Evolutionary conservation across 305 asterid species (phyloP).

Genomic region (Rubia peregrina): DNA sequence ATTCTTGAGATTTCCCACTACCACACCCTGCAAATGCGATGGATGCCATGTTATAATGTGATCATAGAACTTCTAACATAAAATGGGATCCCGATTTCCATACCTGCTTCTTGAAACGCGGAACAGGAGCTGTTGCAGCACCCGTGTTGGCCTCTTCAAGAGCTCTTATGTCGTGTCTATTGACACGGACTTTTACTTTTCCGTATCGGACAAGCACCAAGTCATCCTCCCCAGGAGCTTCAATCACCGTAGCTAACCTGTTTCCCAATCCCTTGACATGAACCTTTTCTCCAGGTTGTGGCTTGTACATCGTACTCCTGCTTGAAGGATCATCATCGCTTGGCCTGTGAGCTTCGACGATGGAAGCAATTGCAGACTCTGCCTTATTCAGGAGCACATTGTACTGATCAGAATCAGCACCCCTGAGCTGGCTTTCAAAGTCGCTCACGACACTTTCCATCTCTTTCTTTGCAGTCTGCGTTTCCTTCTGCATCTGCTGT

Average conservation of each 20-base stretch:
- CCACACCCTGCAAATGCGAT: conserved; percentile 35
- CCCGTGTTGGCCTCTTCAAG: conserved; percentile 23
- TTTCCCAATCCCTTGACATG: conserved; percentile 56
- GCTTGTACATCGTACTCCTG: conserved; percentile 33
- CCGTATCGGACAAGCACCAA: conserved; percentile 80
- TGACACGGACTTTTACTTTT: conserved; percentile 58
- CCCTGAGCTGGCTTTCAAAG: conserved; percentile 57
- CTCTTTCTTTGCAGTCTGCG: conserved; percentile 43
- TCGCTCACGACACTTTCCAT: conserved; percentile 51
- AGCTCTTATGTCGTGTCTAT: conserved; percentile 37
- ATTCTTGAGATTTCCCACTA: conserved; percentile 44
- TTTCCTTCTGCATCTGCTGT: conserved; percentile 44
- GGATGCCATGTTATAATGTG: background rate
- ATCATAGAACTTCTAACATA: background rate
- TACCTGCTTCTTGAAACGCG: conserved; percentile 47
- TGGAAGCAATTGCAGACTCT: conserved; percentile 61
- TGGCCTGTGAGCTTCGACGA: conserved; percentile 55
- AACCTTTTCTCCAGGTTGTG: conserved; percentile 65
- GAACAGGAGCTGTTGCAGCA: conserved; percentile 28
- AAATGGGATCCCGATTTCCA: background rate
- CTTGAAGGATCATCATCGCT: conserved; percentile 23
- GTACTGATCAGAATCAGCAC: conserved; percentile 33
- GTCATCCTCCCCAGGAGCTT: conserved; percentile 66
- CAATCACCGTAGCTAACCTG: conserved; percentile 75
- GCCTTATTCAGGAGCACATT: conserved; percentile 55